Evolutionary conservation across 176 grass and related monocot genomes (phyloP).

Genomic region (Juncus effusus): DNA sequence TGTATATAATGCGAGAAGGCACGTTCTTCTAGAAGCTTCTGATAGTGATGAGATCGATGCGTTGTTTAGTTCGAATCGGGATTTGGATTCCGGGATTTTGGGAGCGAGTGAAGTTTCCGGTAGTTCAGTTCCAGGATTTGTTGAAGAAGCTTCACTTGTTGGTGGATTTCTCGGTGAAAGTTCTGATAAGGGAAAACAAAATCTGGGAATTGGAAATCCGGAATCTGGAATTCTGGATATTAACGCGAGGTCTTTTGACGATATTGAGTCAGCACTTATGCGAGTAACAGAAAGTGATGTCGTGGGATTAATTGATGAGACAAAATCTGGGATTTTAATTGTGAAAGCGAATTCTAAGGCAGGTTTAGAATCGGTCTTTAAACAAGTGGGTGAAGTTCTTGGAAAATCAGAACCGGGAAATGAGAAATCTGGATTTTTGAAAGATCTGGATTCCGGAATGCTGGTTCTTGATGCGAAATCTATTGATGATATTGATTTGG

Average conservation of each 20-base stretch:
- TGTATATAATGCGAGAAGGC: conserved; percentile 68
- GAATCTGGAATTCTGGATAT: conserved; percentile 34
- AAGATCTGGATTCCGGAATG: not conserved
- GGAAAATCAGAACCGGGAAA: conserved; percentile 19
- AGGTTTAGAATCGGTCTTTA: conserved; percentile 47
- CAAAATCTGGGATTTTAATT: conserved; percentile 35
- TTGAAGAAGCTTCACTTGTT: conserved; percentile 19
- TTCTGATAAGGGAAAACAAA: conserved; percentile 13
- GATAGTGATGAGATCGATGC: conserved; percentile 37
- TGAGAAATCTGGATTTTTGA: not conserved
- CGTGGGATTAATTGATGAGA: conserved; percentile 5
- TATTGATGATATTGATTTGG: conserved; percentile 16
- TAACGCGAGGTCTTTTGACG: conserved; percentile 59
- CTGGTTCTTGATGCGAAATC: conserved; percentile 16
- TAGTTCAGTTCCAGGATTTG: conserved; percentile 20
- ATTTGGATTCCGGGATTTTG: conserved; percentile 10
- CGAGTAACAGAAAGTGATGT: not conserved
- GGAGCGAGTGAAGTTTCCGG: conserved; percentile 13
- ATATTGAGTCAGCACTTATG: conserved; percentile 42
- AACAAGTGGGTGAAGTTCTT: conserved; percentile 37
- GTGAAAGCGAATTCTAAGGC: conserved; percentile 50
- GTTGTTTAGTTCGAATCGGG: conserved; percentile 33
- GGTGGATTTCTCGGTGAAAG: conserved; percentile 1
- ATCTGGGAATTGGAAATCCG: conserved; percentile 20
- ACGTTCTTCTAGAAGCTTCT: conserved; percentile 56